Base-by-base conservation (phyloP, 139 green algal species). In the Volvox reticuliferus region DNA sequence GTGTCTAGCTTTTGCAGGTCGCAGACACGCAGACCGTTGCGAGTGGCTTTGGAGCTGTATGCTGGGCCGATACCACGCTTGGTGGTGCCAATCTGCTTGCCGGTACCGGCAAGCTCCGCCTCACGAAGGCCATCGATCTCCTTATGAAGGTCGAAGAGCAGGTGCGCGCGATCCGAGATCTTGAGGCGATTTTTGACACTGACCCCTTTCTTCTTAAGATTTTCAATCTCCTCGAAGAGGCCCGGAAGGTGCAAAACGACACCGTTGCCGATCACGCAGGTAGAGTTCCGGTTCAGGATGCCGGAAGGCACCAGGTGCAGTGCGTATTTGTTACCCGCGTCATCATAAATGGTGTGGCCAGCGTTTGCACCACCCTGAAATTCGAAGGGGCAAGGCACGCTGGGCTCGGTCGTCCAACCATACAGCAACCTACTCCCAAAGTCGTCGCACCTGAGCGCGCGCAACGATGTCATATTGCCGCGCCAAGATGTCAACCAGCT, bases 61-160 rank as follows among this genome's bases (percentile, higher is more conserved):
- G 97, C 97, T 21, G 98, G 98, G 33, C 98, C 98, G 91, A 99
- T 99, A 92, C 98, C 98, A 73, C 98, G 96, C 94, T 99, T 99
- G 36, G 98, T 99, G 65, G 98, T 99, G 79, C 98, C 98, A 62
- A 99, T 99, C 93, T 98, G 97, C 87, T 90, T 92, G 75, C 89
- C 89, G 44, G 16, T 67, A 61, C 95, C 97, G 21, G 94, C 95
- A 44, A 99, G 95, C 95, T 99, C 98, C 2, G 93, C 97, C 93
- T 99, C 98, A 0, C 98, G 94, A 50, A 98, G 88, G 0, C 98
- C 98, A 89, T 99, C 98, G 33, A 99, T 97, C 92, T 99, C 97
- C 94, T 99, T 99, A 94, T 99, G 98, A 79, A 99, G 88, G 89
- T 99, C 98, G 90, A 99, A 99, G 37, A 99, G 96, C 82, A 99